Evolutionary conservation across 2,329 filamentous ascomycete species (phyloP), one percentile per base, ranked within the genome.

Genomic region (Aspergillus melleus): DNA sequence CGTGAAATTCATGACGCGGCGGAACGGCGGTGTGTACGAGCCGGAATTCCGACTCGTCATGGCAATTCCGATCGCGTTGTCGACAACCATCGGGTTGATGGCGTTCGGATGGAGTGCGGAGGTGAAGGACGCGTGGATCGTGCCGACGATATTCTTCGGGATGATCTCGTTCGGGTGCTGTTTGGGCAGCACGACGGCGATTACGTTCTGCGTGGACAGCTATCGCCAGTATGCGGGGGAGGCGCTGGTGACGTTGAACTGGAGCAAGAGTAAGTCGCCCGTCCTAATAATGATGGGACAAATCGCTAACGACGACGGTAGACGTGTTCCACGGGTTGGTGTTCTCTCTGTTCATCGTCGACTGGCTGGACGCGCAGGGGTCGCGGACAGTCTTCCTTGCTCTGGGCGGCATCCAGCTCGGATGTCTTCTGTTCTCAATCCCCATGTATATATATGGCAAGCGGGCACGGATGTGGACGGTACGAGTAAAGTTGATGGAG

Each of bases 381-480:
- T 83, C 90, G 11, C 91, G 89, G 76, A 83, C 79, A 11, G 92
- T 96, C 0, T 98, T 91, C 71, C 78, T 96, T 49, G 91, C 88
- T 70, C 84, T 97, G 55, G 94, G 94, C 3, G 83, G 92, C 26
- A 95, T 98, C 29, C 94, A 98, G 76, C 76, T 97, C 36, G 85
- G 86, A 12, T 84, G 89, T 57, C 81, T 96, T 73, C 70, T 91
- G 3, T 86, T 83, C 56, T 90, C 92, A 1, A 88, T 97, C 57
- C 94, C 94, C 0, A 92, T 98, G 90, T 98, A 95, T 73, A 90
- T 98, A 20, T 97, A 87, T 70, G 94, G 94, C 19, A 98, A 98
- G 82, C 81, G 92, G 58, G 88, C 89, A 16, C 83, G 94, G 19
- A 96, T 97, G 91, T 97, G 93, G 94, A 98, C 93, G 0, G 91